Base-by-base conservation (phyloP, 306 rosid genomes). In the Lupinus albus region DNA sequence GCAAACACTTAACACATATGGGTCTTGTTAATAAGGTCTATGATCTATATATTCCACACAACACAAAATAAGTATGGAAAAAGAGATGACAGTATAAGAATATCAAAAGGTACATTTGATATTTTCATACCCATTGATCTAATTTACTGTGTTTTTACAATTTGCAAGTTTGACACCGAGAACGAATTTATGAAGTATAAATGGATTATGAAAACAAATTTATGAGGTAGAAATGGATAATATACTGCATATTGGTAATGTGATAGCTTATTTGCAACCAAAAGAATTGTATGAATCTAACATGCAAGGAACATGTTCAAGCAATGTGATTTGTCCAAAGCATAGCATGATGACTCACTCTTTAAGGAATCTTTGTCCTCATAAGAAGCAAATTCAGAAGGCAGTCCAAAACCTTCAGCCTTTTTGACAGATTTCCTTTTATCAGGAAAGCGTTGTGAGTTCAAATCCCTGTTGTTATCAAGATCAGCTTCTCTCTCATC, bases 401-500 rank as follows among this genome's bases (percentile, higher is more conserved):
- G 67, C 56, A 69, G 66, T 52, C 85, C 91, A 80, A 84, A 82
- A 54, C 75, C 93, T 74, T 89, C 98, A 71, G 83, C 72, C 72
- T 87, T 90, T 80, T 82, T 72, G 44, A 81, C 64, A 75, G 92
- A 63, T 85, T 88, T 88, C 77, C 85, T 90, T 67, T 82, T 90
- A 49, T 90, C 94, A 21, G 85, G 62, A 75, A 82, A 68, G 4
- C 86, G 82, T 56, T 86, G 95, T 67, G 73, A 45, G 56, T 63
- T 84, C 76, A 79, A 76, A 76, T 84, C 96, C 81, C 85, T 76
- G 75, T 62, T 74, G 55, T 78, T 77, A 78, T 88, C 96, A 54
- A 80, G 80, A 70, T 92, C 95, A 42, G 71, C 79, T 79, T 83
- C 94, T 82, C 88, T 83, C 54, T 88, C 93, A 74, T 82, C 99